A percentile compares a stretch with the other conserved stretches of the same genome.
Evolutionary conservation across 2,329 filamentous ascomycete genomes (phyloP).

Genomic region (Clarireedia hainanense): DNA sequence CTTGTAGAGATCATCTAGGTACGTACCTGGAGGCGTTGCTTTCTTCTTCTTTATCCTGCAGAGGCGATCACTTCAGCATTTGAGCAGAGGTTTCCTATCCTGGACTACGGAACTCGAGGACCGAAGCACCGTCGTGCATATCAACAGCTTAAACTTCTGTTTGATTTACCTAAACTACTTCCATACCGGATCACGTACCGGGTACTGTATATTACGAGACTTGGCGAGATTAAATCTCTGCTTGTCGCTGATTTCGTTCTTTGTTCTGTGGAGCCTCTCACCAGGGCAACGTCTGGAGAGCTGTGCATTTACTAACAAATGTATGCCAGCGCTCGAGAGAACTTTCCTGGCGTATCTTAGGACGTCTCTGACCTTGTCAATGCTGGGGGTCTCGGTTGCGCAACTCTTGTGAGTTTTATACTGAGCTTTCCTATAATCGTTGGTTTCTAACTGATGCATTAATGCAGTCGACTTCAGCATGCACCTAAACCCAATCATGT

Average conservation of each 20-base stretch:
- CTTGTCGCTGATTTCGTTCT: neutral
- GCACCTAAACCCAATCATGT: constrained; percentile 26
- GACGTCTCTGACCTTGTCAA: constrained; percentile 60
- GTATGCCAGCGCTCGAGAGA: constrained; percentile 56
- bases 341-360: constrained; percentile 69
- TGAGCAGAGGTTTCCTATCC: constrained; percentile 8
- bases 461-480: constrained; percentile 42
- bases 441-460: constrained; percentile 11
- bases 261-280: neutral
- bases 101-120: constrained; percentile 8
- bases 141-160: constrained; percentile 3
- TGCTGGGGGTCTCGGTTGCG: constrained; percentile 56
- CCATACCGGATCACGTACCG: neutral
- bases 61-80: neutral
- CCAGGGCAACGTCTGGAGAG: neutral
- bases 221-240: neutral
- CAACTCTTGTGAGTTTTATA: constrained; percentile 48
- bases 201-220: neutral
- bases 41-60: constrained; percentile 9
- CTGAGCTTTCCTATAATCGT: constrained; percentile 1
- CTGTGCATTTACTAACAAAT: constrained; percentile 7
- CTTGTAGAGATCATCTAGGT: constrained; percentile 50
- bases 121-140: constrained; percentile 10
- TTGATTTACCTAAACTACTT: neutral
- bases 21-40: constrained; percentile 20